A percentile compares a stretch with the other conserved stretches of the same genome.
phyloP scores from a whole-genome alignment of 805 yeast genomes.

The Komagataella populi region DNA sequence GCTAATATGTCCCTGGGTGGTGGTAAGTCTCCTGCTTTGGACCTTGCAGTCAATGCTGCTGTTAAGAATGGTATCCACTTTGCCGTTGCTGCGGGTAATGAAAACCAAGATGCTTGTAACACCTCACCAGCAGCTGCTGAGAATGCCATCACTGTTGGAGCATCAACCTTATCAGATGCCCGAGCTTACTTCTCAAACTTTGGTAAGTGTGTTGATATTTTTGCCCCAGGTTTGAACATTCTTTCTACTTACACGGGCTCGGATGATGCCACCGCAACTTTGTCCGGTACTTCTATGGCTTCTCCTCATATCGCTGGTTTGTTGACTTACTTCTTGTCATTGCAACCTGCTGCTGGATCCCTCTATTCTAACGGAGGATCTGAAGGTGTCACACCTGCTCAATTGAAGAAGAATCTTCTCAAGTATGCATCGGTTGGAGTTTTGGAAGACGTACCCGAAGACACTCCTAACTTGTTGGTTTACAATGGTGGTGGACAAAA shows the following conservation, averaged over 20 bases:
- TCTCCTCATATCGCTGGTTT: conserved; percentile 94
- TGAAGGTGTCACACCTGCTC: conserved; percentile 54
- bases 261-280: conserved; percentile 58
- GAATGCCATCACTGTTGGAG: conserved; percentile 87
- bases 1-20: conserved; percentile 95
- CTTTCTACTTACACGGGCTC: conserved; percentile 77
- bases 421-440: conserved; percentile 50
- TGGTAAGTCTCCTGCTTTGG: conserved; percentile 79
- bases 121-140: conserved; percentile 84
- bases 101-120: conserved; percentile 84
- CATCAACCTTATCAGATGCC: conserved; percentile 74
- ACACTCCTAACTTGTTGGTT: conserved; percentile 66
- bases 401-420: conserved; percentile 64
- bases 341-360: conserved; percentile 65
- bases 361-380: conserved; percentile 35
- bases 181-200: conserved; percentile 94
- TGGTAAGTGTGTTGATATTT: conserved; percentile 92
- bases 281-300: conserved; percentile 97
- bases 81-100: conserved; percentile 96
- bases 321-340: conserved; percentile 75
- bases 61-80: conserved; percentile 80
- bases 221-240: conserved; percentile 91
- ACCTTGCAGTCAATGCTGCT: conserved; percentile 82
- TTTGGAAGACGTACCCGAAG: conserved; percentile 40
- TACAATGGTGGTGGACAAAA: conserved; percentile 76